phyloP scores from a whole-genome alignment of 345 rosid species.

The Populus alba region DNA sequence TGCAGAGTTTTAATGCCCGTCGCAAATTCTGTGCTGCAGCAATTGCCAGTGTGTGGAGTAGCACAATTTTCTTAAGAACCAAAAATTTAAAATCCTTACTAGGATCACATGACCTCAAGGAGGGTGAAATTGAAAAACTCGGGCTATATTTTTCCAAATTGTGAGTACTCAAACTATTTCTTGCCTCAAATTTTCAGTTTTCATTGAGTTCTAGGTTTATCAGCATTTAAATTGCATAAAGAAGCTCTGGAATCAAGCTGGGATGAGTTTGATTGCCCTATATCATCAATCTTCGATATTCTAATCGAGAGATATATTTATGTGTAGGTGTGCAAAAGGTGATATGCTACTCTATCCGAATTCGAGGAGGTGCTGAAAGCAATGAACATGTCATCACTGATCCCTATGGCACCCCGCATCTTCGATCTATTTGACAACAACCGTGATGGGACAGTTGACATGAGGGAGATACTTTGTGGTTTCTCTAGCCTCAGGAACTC shows the following conservation, averaged over 20 bases:
- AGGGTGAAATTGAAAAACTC: slow-evolving; percentile 54
- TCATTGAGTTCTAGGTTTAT: background rate
- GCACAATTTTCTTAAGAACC: slow-evolving; percentile 52
- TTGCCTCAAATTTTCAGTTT: background rate
- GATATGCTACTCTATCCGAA: slow-evolving; percentile 57
- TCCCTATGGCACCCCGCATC: slow-evolving; percentile 59
- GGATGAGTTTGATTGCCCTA: background rate
- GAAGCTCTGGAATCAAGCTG: background rate
- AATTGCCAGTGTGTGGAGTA: slow-evolving; percentile 56
- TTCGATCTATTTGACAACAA: slow-evolving; percentile 61
- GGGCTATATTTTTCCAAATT: slow-evolving; percentile 42
- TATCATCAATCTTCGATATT: background rate
- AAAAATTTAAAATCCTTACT: slow-evolving; percentile 53
- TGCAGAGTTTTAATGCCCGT: slow-evolving; percentile 57
- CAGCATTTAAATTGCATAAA: background rate
- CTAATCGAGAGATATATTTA: background rate
- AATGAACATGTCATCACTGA: slow-evolving; percentile 55
- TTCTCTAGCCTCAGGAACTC: slow-evolving; percentile 65
- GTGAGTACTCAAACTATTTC: slow-evolving; percentile 26
- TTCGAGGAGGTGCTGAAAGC: slow-evolving; percentile 64
- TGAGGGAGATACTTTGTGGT: slow-evolving; percentile 67
- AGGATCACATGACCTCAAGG: slow-evolving; percentile 53
- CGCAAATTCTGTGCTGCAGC: slow-evolving; percentile 63
- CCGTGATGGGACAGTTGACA: slow-evolving; percentile 60
- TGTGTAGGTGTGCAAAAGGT: slow-evolving; percentile 54